Base-by-base conservation (phyloP, 192 early-diverging fungal genomes). In the Coemansia sp. region DNA sequence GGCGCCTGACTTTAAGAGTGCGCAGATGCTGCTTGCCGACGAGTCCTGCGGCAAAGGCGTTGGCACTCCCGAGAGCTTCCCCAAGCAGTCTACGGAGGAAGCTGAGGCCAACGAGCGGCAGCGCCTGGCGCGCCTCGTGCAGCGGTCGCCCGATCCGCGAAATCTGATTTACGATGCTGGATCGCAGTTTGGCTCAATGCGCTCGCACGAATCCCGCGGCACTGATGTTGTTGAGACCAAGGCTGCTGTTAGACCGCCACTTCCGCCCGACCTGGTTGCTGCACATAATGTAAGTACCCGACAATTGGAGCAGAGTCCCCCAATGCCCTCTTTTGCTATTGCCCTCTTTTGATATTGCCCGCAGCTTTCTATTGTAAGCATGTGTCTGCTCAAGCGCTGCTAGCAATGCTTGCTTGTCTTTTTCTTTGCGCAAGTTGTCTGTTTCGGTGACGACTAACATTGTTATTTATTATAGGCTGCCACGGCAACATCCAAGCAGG, bases 151-250 rank as follows among this genome's bases (percentile, higher is more conserved):
- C 6, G 79, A 82, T 38, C 79, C 79, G 29, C 79, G 79, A 17
- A 82, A 49, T 32, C 64, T 82, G 23, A 82, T 82, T 35, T 82
- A 82, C 64, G 79, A 72, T 53, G 69, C 70, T 6, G 64, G 52
- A n/a, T 82, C 79, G 43, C 79, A 69, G 58, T 82, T 82, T 56
- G 79, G 79, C 19, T 71, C 77, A 22, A 80, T 80, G 77, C 68
- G 72, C 15, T 70, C 76, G 15, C 67, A 39, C 54, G 58, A 52
- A 29, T 67, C 77, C 17, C 65, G 55, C 24, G 55, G 35, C 17
- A 25, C 61, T 5, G 48, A 66, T 8, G 45, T 55, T 4, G 38
- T 14, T 8, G 23, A 14, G 37, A 17, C 56, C 21, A 57, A 39
- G 15, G 56, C 21, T 10, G 7, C 29, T 7, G 29, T 5, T 32